Base-by-base conservation (phyloP, 176 grass and related monocot species). In the Dactylis glomerata region DNA sequence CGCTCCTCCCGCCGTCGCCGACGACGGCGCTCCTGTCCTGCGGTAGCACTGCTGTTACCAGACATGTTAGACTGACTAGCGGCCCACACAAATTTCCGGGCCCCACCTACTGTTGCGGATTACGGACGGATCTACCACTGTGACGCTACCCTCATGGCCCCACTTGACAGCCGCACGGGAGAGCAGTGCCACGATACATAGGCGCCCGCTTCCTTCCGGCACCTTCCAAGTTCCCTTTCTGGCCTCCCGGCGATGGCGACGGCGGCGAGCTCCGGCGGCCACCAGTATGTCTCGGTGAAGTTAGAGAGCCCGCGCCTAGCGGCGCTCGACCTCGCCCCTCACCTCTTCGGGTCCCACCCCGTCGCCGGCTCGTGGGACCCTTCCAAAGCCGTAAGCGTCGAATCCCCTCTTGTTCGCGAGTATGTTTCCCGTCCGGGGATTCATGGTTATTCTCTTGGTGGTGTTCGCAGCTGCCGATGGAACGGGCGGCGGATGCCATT, bases 341-440 rank as follows among this genome's bases (percentile, higher is more conserved):
- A 92, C 88, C 73, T 98, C 81, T 86, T 92, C 62, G 96, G 93
- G 64, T 98, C 96, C 46, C 85, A 88, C 36, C 89, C 93, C 16
- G 78, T 92, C 30, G 89, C 87, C 13, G 96, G 91, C n/a, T 94
- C 81, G 15, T 95, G 96, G 96, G 93, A 96, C 70, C 77, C 84
- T 26, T 81, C 75, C 81, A 95, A 94, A 83, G 93, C 93, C 61
- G 96, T 98, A 86, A 81, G 88, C 58, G 64, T 27, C 70, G 79
- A 57, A 87, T 58, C 68, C 56, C 24, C 68, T 73, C 34, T 26
- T 46, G 57, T 32, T 74, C 45, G 28, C 54, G 73, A 11, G 22
- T 88, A 17, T 38, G 45, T 81, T 75, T 69, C 46, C 10, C 46
- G 51, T 58, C 38, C 27, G 24, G 57, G 56, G 76, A 87, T 40